phyloP scores from a whole-genome alignment of 2,329 filamentous ascomycete genomes.

The Aspergillus texensis region DNA sequence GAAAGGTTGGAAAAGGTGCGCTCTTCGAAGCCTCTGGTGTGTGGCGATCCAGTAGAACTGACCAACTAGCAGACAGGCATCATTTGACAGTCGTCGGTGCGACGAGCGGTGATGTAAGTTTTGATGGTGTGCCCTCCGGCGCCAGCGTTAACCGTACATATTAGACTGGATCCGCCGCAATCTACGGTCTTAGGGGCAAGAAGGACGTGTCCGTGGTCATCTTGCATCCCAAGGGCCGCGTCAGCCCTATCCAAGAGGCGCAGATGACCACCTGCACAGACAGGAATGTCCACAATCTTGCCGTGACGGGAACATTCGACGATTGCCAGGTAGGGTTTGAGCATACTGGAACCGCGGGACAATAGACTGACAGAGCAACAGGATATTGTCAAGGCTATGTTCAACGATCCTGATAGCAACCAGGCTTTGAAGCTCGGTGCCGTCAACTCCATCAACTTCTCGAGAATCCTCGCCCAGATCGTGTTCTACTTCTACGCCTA shows the following conservation, averaged over 20 bases:
- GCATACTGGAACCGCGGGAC: background rate
- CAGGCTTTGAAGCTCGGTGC: conserved; percentile 80
- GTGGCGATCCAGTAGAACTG: background rate
- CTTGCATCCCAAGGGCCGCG: conserved; percentile 85
- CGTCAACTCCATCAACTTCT: conserved; percentile 97
- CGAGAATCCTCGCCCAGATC: conserved; percentile 92
- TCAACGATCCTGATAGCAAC: conserved; percentile 84
- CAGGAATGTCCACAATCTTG: conserved; percentile 87
- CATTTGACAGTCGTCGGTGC: conserved; percentile 86
- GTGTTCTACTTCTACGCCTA: conserved; percentile 97
- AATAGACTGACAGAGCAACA: background rate
- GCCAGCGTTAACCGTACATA: background rate
- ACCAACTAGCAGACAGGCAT: conserved; percentile 58
- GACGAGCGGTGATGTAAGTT: conserved; percentile 67
- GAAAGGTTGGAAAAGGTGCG: conserved; percentile 40
- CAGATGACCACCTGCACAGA: conserved; percentile 97
- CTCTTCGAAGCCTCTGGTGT: background rate
- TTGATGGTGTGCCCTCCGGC: background rate
- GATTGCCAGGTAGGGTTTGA: conserved; percentile 68
- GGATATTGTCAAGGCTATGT: conserved; percentile 92
- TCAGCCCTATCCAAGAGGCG: conserved; percentile 89
- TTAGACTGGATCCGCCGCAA: conserved; percentile 84
- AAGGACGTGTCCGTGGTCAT: conserved; percentile 97
- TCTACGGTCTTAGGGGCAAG: conserved; percentile 92
- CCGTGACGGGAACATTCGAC: conserved; percentile 89